These are phyloP conservation scores for Oryza meyeriana DNA, from an alignment of 176 grass and related monocot species.

Conservation along the genomic window DNA sequence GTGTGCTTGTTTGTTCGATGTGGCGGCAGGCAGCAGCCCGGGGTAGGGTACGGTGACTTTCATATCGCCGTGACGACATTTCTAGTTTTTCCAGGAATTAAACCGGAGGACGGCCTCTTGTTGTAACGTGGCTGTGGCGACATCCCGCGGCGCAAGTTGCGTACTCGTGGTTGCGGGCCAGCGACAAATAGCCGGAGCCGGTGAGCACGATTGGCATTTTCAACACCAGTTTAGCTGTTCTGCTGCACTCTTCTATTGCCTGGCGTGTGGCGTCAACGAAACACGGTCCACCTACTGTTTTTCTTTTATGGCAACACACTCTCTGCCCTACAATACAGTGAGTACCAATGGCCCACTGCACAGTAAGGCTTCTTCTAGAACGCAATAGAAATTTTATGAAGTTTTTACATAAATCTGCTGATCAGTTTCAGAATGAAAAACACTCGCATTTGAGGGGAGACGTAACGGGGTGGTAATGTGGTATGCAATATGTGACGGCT, in stretches of 20 bases:
- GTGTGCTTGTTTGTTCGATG: neutral
- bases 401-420: neutral
- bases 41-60: neutral
- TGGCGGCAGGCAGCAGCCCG: neutral
- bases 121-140: neutral
- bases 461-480: too few relatives aligned
- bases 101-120: neutral
- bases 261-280: neutral
- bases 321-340: neutral
- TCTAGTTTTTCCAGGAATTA: neutral
- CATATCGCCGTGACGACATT: neutral
- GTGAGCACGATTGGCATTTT: neutral
- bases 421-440: neutral
- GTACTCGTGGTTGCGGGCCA: neutral
- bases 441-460: too few relatives aligned
- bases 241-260: neutral
- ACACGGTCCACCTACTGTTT: neutral
- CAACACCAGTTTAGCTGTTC: neutral
- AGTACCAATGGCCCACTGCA: too few relatives aligned
- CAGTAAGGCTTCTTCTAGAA: too few relatives aligned
- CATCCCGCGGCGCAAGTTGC: neutral
- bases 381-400: neutral
- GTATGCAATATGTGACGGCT: too few relatives aligned
- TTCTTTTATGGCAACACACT: neutral
- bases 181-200: neutral